Evolutionary conservation across 1,284 basidiomycete species (phyloP).

Genomic region (Cryptococcus jaspeensis): DNA sequence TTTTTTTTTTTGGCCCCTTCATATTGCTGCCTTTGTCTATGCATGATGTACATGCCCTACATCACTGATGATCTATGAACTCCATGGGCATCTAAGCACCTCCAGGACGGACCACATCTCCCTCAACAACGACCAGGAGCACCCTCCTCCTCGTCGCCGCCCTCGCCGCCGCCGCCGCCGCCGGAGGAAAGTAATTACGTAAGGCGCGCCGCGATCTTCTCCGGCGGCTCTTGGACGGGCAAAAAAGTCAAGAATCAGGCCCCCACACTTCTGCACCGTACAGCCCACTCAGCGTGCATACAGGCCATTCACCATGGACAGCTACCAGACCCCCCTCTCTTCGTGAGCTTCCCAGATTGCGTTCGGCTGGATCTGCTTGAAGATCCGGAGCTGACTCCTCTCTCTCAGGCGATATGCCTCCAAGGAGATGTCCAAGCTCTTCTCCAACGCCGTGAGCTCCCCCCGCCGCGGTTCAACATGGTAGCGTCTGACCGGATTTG

Average conservation of each 20-base stretch:
- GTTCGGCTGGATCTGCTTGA: background rate
- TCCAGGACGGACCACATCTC: no score
- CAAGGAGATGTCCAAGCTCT: slow-evolving; percentile 96
- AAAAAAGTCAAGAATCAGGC: background rate
- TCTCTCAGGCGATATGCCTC: slow-evolving; percentile 87
- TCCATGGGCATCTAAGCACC: no score
- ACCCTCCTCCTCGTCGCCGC: no score
- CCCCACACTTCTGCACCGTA: background rate
- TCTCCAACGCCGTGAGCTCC: slow-evolving; percentile 73
- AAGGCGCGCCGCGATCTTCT: no score
- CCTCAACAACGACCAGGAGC: no score
- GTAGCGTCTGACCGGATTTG: background rate
- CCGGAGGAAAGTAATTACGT: no score
- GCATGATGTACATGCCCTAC: no score
- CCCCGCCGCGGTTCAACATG: background rate
- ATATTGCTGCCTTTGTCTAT: no score
- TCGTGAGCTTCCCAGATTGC: slow-evolving; percentile 48
- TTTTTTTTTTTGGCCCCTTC: no score
- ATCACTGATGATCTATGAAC: no score
- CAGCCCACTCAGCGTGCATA: background rate
- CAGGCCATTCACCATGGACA: slow-evolving; percentile 50
- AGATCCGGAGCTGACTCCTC: slow-evolving; percentile 1
- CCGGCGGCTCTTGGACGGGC: no score
- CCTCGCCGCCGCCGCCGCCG: no score
- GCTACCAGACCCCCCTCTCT: slow-evolving; percentile 57